Evolutionary conservation across 2,329 filamentous ascomycete species (phyloP), one percentile per base, ranked within the genome.

Genomic region (Fusarium sp.): DNA sequence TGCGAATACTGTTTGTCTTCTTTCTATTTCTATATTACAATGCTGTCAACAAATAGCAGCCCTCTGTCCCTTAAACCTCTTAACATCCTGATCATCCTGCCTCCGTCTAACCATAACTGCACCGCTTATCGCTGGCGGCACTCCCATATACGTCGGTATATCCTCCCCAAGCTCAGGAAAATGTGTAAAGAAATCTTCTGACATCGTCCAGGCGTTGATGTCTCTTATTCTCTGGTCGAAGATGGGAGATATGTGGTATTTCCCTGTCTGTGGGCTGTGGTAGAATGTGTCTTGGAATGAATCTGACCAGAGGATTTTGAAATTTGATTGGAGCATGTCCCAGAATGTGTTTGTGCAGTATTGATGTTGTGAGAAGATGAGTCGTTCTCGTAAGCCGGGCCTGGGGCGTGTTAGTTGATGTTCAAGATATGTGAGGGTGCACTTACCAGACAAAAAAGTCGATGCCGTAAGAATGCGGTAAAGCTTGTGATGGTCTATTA

Each of bases 131-230:
- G 10, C 41, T 4, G 43, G 9, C 0, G 66, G 66, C 4, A 65
- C 21, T 0, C 61, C 65, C 30, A 69, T 42, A 7, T 28, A 69
- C 3, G 44, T 34, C 2, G 75, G 76, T 0, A 77, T 77, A 26
- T 88, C 76, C 7, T 65, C 69, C 4, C 42, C 65, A 14, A 77
- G 62, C 31, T 77, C 76, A 2, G 76, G 76, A 4, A 74, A 77
- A 6, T 64, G 65, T 0, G 44, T 26, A 25, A 77, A 77, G 43
- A 77, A 71, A 18, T 78, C 76, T 1, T 49, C 21, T 4, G 61
- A 65, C 76, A 77, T 76, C 2, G 75, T 75, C 76, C 76, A 77
- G 0, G 67, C 39, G 18, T 75, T 75, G 10, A 77, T 73, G n/a
- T 78, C 74, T 14, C 62, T 49, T 6, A 78, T 68, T 8, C 72